A percentile compares a stretch with the other conserved stretches of the same genome.
phyloP scores from a whole-genome alignment of 1,139 yeast genomes.

The Scheffersomyces illinoinensis region DNA sequence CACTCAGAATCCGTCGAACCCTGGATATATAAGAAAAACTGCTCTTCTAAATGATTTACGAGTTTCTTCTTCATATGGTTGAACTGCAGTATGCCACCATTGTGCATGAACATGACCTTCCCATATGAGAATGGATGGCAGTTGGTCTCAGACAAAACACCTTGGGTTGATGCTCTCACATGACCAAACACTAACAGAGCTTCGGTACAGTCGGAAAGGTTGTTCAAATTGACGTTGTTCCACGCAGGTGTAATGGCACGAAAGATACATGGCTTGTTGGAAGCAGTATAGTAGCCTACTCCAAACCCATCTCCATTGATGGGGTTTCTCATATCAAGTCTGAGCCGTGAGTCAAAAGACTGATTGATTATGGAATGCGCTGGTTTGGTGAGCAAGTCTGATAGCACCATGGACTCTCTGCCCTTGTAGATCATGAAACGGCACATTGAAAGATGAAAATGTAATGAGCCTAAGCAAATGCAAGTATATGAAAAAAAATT shows the following conservation, averaged over 20 bases:
- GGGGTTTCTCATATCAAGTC: constrained; percentile 86
- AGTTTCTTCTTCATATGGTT: constrained; percentile 69
- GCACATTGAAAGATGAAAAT: constrained; percentile 30
- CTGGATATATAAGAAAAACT: constrained; percentile 76
- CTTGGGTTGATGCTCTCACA: constrained; percentile 94
- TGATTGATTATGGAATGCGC: constrained; percentile 97
- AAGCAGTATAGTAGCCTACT: constrained; percentile 84
- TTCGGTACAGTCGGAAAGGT: constrained; percentile 83
- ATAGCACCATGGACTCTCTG: constrained; percentile 76
- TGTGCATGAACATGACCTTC: constrained; percentile 92
- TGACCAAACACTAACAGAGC: constrained; percentile 88
- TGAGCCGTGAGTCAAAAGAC: constrained; percentile 84
- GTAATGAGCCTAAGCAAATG: not conserved
- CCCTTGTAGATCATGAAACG: constrained; percentile 54
- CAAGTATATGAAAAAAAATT: not conserved
- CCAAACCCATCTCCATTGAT: constrained; percentile 99
- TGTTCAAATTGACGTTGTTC: constrained; percentile 89
- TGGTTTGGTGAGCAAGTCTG: constrained; percentile 87
- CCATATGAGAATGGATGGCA: constrained; percentile 94
- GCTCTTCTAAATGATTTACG: constrained; percentile 72
- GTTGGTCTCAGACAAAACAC: constrained; percentile 88
- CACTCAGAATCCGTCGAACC: constrained; percentile 97
- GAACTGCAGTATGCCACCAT: constrained; percentile 86
- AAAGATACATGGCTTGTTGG: constrained; percentile 68
- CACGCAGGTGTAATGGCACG: constrained; percentile 97